Percentiles rank a stretch among this genome's conserved stretches.
These are phyloP conservation scores for Jimgerdemannia flammicorona DNA, from an alignment of 192 early-diverging fungal genomes.

Conservation along the genomic window DNA sequence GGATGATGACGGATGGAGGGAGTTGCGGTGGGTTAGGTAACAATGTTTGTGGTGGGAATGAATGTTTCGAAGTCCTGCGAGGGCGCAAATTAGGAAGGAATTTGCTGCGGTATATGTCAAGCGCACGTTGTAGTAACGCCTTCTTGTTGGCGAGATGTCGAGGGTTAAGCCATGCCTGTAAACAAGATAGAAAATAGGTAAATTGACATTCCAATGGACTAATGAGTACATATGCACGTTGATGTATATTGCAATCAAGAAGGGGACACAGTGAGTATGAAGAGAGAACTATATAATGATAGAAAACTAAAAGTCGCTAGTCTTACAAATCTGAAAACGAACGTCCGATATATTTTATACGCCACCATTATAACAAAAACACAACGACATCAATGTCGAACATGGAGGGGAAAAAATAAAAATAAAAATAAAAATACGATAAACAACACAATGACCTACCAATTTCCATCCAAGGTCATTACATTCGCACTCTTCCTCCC, in stretches of 20 bases:
- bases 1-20: not conserved
- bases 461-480: constrained; percentile 32
- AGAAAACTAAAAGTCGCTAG: not conserved
- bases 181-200: not conserved
- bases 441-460: constrained; percentile 7
- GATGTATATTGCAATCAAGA: not conserved
- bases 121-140: constrained; percentile 8
- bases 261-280: too few species aligned
- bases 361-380: not conserved
- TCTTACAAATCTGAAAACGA: too few species aligned
- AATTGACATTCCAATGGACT: not conserved
- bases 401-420: too few species aligned
- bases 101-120: constrained; percentile 28
- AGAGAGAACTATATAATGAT: not conserved
- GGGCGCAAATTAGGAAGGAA: constrained; percentile 29
- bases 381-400: too few species aligned
- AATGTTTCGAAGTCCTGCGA: constrained; percentile 6
- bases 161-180: constrained; percentile 17
- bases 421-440: not conserved
- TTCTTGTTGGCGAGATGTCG: constrained; percentile 14
- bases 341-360: too few species aligned
- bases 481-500: not conserved
- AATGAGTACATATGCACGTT: not conserved
- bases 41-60: not conserved
- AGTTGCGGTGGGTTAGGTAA: not conserved